These are phyloP conservation scores for Canavalia gladiata DNA, from an alignment of 306 rosid genomes.

Conservation along the genomic window DNA sequence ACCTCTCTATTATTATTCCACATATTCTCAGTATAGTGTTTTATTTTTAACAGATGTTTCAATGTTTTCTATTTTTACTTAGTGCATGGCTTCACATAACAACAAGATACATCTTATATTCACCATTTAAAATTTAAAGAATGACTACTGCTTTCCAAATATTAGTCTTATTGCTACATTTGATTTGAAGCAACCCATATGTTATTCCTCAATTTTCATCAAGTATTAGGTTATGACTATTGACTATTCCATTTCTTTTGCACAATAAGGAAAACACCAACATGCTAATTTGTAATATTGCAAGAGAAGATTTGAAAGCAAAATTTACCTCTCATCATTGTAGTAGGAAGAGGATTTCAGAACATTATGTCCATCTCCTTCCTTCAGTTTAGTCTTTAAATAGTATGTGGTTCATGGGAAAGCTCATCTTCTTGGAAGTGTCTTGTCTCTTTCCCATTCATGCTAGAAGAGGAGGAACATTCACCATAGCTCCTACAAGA, in stretches of 20 bases:
- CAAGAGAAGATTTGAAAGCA: constrained; percentile 36
- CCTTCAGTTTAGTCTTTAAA: constrained; percentile 82
- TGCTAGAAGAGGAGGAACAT: constrained; percentile 85
- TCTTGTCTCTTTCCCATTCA: constrained; percentile 84
- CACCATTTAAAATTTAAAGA: constrained; percentile 11
- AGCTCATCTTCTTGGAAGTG: constrained; percentile 81
- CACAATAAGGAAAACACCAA: constrained; percentile 4
- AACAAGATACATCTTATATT: constrained; percentile 29
- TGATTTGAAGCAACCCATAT: constrained; percentile 14
- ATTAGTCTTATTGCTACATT: constrained; percentile 6
- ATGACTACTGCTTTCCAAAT: constrained; percentile 5
- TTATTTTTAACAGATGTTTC: neutral
- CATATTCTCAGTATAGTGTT: neutral
- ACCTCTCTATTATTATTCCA: neutral
- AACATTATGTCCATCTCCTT: constrained; percentile 60
- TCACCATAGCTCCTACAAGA: constrained; percentile 81
- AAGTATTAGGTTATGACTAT: neutral
- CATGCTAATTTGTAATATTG: constrained; percentile 13
- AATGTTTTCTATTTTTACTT: neutral
- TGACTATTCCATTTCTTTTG: neutral
- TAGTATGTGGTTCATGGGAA: constrained; percentile 66
- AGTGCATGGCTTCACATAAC: neutral
- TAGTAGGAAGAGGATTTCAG: constrained; percentile 93
- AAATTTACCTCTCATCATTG: constrained; percentile 82
- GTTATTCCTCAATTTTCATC: constrained; percentile 29